A percentile compares a stretch with the other conserved stretches of the same genome.
These are phyloP conservation scores for Xanthoceras sorbifolium DNA, from an alignment of 345 rosid genomes.

Conservation along the genomic window DNA sequence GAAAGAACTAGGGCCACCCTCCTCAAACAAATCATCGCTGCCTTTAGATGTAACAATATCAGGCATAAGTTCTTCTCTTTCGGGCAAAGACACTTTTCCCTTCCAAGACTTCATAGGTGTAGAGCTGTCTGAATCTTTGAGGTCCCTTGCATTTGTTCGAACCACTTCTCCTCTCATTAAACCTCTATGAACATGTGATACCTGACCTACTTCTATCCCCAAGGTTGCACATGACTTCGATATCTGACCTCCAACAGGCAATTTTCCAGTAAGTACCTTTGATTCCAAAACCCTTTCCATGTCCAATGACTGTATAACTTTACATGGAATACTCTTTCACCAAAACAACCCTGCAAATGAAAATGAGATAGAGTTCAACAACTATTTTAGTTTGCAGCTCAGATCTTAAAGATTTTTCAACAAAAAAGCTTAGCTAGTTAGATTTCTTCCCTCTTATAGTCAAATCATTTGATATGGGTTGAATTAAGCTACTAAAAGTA, in stretches of 20 bases:
- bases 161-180: conserved; percentile 47
- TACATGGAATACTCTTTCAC: conserved; percentile 37
- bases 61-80: conserved; percentile 44
- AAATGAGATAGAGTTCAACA: conserved; percentile 16
- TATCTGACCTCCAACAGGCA: conserved; percentile 46
- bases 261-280: conserved; percentile 53
- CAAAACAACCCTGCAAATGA: conserved; percentile 38
- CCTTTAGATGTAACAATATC: conserved; percentile 49
- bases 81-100: conserved; percentile 51
- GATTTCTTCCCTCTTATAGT: neutral
- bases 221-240: conserved; percentile 33
- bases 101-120: conserved; percentile 57
- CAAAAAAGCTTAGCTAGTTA: neutral
- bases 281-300: conserved; percentile 73
- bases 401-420: neutral
- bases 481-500: neutral
- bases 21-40: conserved; percentile 60
- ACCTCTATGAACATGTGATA: conserved; percentile 44
- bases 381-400: conserved; percentile 7
- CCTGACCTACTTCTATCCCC: conserved; percentile 43
- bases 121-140: conserved; percentile 34
- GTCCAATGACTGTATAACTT: conserved; percentile 29
- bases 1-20: conserved; percentile 66
- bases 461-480: neutral
- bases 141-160: conserved; percentile 33